Base-by-base conservation (phyloP, 106 monocot genomes). In the Triglochin maritima region DNA sequence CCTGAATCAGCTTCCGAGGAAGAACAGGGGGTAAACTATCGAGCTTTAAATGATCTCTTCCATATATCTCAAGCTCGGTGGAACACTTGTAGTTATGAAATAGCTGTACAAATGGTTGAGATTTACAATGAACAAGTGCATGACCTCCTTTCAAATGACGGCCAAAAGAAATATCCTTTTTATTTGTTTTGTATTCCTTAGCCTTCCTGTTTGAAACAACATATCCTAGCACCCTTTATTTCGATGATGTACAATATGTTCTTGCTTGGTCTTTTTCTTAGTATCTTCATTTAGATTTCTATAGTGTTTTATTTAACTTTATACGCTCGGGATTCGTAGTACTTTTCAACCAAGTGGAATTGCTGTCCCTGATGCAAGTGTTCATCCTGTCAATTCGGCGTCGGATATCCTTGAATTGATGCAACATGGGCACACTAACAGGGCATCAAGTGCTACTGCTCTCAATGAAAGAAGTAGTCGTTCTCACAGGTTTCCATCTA, bases 101-200 rank as follows among this genome's bases (percentile, higher is more conserved):
- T 90, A 44, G 70, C 81, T 55, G 84, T 87, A 66, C 90, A 90
- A 65, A 90, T 90, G 87, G 81, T 90, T 59, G 90, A 90, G 69
- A 84, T 90, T 70, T 90, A 90, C 49, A 90, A 90, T 68, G 90
- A 87, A 67, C 84, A 84, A 87, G 87, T 90, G 3, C 84, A 78
- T 10, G 87, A 90, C 71, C 84, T 90, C 7, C 90, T 90, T 60
- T 48, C 72, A 55, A 76, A 61, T 70, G 84, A 84, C 73, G 77
- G 77, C 43, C 69, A 81, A 52, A 90, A 87, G 75, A 90, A 62
- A 90, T 90, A 90, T 90, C 90, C 90, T 87, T 79, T 69, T 6
- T 52, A 29, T 29, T 1, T 29, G 29, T 29, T 29, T 29, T 29
- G 29, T 29, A 29, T 29, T 29, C 29, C 29, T 29, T 29, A 29